phyloP scores from a whole-genome alignment of 345 rosid species.

The Trapa bicornis region DNA sequence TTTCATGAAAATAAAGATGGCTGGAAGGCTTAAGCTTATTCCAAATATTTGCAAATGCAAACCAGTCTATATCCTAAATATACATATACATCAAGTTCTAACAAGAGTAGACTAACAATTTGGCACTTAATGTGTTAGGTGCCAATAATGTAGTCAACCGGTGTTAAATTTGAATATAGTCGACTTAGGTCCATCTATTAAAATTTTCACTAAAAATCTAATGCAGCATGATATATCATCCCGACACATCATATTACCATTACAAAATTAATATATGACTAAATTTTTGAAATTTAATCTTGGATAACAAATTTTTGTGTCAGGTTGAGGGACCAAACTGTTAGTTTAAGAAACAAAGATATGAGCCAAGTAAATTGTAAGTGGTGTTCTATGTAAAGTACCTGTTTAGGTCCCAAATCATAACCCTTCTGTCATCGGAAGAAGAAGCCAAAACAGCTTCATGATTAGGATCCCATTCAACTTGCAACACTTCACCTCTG shows the following conservation, averaged over 20 bases:
- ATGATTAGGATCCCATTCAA: slow-evolving; percentile 97
- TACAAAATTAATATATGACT: no score
- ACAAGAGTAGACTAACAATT: neutral
- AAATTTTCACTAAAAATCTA: no score
- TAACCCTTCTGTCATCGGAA: slow-evolving; percentile 83
- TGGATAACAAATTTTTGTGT: no score
- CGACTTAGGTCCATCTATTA: no score
- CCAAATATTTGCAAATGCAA: neutral
- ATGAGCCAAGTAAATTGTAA: neutral
- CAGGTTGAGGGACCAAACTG: no score
- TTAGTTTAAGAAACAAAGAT: neutral
- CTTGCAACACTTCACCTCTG: slow-evolving; percentile 94
- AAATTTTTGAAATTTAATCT: no score
- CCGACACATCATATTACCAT: no score
- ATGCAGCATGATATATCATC: no score
- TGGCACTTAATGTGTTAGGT: no score
- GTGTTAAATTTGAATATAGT: no score
- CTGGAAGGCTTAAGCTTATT: neutral
- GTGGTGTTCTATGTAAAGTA: slow-evolving; percentile 12
- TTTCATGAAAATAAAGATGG: neutral
- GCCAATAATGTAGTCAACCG: no score
- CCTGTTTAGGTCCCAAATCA: slow-evolving; percentile 95
- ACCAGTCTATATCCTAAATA: neutral
- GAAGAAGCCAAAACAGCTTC: slow-evolving; percentile 91
- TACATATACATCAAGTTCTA: neutral